Evolutionary conservation across 2,329 filamentous ascomycete species (phyloP).

Genomic region (Tolypocladium inflatum): DNA sequence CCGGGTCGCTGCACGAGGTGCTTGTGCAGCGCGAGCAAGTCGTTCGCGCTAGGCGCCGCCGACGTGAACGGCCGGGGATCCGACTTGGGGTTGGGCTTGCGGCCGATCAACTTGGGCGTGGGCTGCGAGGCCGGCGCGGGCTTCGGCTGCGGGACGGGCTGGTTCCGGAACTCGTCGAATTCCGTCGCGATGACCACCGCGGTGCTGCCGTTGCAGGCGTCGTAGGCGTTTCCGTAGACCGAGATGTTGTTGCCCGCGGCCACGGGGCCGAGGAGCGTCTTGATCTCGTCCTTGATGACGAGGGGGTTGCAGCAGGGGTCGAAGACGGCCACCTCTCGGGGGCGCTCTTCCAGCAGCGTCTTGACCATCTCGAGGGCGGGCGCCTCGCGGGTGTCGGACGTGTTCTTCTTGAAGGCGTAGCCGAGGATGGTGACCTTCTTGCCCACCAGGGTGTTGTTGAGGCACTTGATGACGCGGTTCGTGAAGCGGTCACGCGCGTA

Average conservation of each 20-base stretch:
- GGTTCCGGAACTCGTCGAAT: conserved; percentile 44
- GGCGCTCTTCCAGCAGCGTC: conserved; percentile 53
- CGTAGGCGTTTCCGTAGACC: conserved; percentile 38
- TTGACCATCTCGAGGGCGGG: conserved; percentile 60
- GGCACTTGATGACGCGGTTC: conserved; percentile 51
- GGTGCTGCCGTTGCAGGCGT: conserved; percentile 37
- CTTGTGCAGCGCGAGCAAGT: conserved; percentile 38
- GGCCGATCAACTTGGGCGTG: conserved; percentile 19
- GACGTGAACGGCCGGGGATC: conserved; percentile 38
- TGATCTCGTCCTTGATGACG: conserved; percentile 41
- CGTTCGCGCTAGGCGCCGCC: conserved; percentile 28
- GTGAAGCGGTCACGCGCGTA: conserved; percentile 63
- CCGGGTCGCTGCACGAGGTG: conserved; percentile 26
- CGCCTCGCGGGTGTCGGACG: conserved; percentile 63
- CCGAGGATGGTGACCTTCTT: conserved; percentile 68
- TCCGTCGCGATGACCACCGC: conserved; percentile 47
- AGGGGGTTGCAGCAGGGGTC: conserved; percentile 53
- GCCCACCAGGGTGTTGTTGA: conserved; percentile 58
- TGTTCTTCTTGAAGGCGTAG: conserved; percentile 75
- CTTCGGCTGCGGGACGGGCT: conserved; percentile 21
- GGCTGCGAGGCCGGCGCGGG: conserved; percentile 15
- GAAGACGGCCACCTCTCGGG: conserved; percentile 56
- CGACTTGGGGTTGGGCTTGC: conserved; percentile 27
- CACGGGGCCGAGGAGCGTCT: conserved; percentile 27
- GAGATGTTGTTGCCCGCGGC: conserved; percentile 33